Conservation (phyloP, 768 basidiomycete species). For the Mycena capillaripes region DNA sequence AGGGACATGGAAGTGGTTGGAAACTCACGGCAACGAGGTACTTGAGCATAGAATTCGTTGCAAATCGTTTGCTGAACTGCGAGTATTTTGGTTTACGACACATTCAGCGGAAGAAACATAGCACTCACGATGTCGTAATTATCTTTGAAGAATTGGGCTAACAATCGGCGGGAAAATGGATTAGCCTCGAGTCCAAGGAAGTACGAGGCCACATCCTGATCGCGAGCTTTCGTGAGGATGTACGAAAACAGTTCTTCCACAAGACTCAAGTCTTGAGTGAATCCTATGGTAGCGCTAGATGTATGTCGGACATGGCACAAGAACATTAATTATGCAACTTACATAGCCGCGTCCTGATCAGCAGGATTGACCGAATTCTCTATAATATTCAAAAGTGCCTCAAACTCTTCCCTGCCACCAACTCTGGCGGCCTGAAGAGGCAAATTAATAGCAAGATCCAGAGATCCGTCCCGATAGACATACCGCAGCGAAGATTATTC, state of each 20-base stretch:
- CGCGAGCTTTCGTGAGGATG: conserved; percentile 56
- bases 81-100: not conserved
- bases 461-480: conserved; percentile 38
- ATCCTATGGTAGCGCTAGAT: not conserved
- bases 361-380: conserved; percentile 78
- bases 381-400: conserved; percentile 76
- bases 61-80: conserved; percentile 63
- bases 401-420: conserved; percentile 83
- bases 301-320: no score
- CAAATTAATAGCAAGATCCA: conserved; percentile 34
- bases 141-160: conserved; percentile 62
- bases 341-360: conserved; percentile 69
- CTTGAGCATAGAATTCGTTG: conserved; percentile 55
- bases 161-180: conserved; percentile 51
- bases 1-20: no score
- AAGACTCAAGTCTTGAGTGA: conserved; percentile 64
- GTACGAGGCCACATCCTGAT: conserved; percentile 59
- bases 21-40: conserved; percentile 21
- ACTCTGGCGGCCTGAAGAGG: conserved; percentile 71
- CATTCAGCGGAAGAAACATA: not conserved
- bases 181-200: conserved; percentile 59
- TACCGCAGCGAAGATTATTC: conserved; percentile 66
- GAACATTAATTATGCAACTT: conserved; percentile 47
- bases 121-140: conserved; percentile 63
- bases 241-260: conserved; percentile 73